Conservation (phyloP, 2,329 filamentous ascomycete species). For the Rhynchosporium secalis region DNA sequence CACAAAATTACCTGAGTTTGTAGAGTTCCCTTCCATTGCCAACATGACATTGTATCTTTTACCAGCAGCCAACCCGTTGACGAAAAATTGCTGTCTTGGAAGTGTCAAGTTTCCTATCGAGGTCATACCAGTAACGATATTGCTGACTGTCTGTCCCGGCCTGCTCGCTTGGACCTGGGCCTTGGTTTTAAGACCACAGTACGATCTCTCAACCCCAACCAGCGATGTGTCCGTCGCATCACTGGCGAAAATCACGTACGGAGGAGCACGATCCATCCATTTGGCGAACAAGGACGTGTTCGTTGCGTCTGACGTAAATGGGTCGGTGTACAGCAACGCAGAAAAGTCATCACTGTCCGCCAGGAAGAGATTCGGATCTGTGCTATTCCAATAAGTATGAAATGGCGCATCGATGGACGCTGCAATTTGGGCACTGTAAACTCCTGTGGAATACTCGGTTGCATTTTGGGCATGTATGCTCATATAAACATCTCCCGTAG, state of each 20-base stretch:
- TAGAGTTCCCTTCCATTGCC: conserved; percentile 59
- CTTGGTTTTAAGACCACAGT: conserved; percentile 72
- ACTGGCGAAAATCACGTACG: conserved; percentile 78
- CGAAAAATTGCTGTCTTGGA: conserved; percentile 86
- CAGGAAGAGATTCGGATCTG: conserved; percentile 59
- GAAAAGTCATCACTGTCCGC: conserved; percentile 82
- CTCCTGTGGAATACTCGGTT: conserved; percentile 51
- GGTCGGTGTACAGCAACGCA: conserved; percentile 75
- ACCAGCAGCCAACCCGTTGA: conserved; percentile 71
- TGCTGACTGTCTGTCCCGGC: conserved; percentile 48
- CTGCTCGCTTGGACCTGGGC: conserved; percentile 62
- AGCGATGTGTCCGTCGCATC: conserved; percentile 57
- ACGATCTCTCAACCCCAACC: conserved; percentile 73
- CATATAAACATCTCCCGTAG: conserved; percentile 71
- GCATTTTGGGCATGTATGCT: conserved; percentile 71
- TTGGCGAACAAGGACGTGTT: conserved; percentile 50
- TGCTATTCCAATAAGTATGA: conserved; percentile 57
- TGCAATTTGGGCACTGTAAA: conserved; percentile 79
- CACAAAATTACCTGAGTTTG: conserved; percentile 52
- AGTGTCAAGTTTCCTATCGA: conserved; percentile 63
- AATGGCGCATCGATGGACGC: conserved; percentile 79
- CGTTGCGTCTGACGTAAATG: conserved; percentile 58
- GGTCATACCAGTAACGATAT: conserved; percentile 64
- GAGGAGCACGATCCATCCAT: conserved; percentile 58
- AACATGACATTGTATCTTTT: conserved; percentile 73